A percentile compares a stretch with the other conserved stretches of the same genome.
Evolutionary conservation across 2,329 filamentous ascomycete genomes (phyloP).

Genomic region (Pleomassaria siparia): DNA sequence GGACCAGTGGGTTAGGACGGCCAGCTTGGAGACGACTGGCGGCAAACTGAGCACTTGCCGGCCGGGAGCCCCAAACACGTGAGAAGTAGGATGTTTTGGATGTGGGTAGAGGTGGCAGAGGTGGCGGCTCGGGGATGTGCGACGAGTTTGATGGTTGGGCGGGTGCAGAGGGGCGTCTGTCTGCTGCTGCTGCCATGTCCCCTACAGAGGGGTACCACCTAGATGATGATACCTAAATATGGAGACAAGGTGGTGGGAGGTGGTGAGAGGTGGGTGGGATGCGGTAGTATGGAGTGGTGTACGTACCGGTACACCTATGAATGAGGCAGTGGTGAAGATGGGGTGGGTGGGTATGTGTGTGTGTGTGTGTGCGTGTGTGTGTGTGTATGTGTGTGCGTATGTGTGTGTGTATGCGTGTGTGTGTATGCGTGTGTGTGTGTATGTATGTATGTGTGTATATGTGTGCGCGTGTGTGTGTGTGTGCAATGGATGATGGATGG

Average conservation of each 20-base stretch:
- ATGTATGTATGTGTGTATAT: too few species aligned
- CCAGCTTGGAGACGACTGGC: conserved; percentile 42
- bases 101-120: conserved; percentile 37
- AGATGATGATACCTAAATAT: too few species aligned
- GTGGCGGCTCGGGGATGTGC: conserved; percentile 35
- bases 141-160: conserved; percentile 11
- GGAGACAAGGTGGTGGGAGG: too few species aligned
- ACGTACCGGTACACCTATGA: too few species aligned
- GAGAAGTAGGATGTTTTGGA: conserved; percentile 46
- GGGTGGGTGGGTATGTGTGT: too few species aligned
- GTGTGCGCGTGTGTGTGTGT: not conserved
- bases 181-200: too few species aligned
- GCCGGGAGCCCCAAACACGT: conserved; percentile 57
- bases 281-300: too few species aligned
- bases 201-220: too few species aligned
- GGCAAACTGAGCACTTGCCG: conserved; percentile 51
- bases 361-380: too few species aligned
- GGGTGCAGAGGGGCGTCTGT: conserved; percentile 10
- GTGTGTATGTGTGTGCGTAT: too few species aligned
- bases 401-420: not conserved
- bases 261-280: too few species aligned
- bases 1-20: conserved; percentile 39
- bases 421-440: not conserved
- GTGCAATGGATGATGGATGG: not conserved
- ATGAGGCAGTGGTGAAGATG: too few species aligned